Evolutionary conservation across 2,329 filamentous ascomycete genomes (phyloP).

Genomic region (Metarhizium guizhouense): DNA sequence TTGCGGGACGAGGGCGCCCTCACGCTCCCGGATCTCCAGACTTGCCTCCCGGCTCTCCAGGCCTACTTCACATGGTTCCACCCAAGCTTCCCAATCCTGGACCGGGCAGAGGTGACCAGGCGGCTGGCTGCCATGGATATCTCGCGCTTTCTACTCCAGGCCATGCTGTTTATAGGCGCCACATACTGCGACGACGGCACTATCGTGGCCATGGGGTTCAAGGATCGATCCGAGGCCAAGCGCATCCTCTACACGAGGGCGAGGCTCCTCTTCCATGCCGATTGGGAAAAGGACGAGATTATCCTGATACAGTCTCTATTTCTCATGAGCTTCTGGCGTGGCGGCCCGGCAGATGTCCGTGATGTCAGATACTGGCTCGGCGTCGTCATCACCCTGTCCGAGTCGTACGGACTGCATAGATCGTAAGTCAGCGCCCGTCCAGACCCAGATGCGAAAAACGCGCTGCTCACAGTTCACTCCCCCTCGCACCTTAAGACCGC

Average conservation of each 20-base stretch:
- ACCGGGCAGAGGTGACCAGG: slow-evolving; percentile 32
- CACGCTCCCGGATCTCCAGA: slow-evolving; percentile 32
- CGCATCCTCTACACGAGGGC: slow-evolving; percentile 39
- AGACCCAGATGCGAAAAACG: background rate
- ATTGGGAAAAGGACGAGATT: slow-evolving; percentile 41
- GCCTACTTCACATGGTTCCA: slow-evolving; percentile 50
- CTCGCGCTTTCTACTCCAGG: slow-evolving; percentile 40
- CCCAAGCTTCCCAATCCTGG: slow-evolving; percentile 45
- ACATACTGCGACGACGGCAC: slow-evolving; percentile 41
- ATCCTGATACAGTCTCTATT: slow-evolving; percentile 42
- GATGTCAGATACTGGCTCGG: slow-evolving; percentile 42
- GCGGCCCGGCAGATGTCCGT: slow-evolving; percentile 36
- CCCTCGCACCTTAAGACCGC: slow-evolving; percentile 12
- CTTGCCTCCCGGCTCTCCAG: slow-evolving; percentile 33
- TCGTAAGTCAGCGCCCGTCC: slow-evolving; percentile 14
- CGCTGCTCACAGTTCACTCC: background rate
- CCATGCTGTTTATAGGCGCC: slow-evolving; percentile 45
- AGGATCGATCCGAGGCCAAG: slow-evolving; percentile 39
- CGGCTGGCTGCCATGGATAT: slow-evolving; percentile 30
- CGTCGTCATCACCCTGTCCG: slow-evolving; percentile 40
- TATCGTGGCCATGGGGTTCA: slow-evolving; percentile 35
- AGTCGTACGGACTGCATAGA: slow-evolving; percentile 38
- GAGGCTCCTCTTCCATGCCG: slow-evolving; percentile 42
- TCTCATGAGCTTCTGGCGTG: slow-evolving; percentile 47
- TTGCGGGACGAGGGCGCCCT: slow-evolving; percentile 36